Evolutionary conservation across 2,329 filamentous ascomycete species (phyloP).

Genomic region (Colletotrichum chlorophyti): DNA sequence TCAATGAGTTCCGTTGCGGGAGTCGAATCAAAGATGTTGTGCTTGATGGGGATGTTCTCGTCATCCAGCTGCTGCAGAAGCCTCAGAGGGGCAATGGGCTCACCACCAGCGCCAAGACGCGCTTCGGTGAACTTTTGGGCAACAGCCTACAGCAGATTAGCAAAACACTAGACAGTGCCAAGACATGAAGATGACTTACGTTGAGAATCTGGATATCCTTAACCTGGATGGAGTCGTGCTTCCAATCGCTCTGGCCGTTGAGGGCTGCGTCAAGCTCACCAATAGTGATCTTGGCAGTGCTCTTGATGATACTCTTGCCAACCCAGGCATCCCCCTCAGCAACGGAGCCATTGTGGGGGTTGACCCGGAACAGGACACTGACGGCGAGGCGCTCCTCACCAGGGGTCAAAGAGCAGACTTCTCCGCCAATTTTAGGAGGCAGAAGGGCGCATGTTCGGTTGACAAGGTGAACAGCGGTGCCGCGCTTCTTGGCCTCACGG

Average conservation of each 20-base stretch:
- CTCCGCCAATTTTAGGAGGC: slow-evolving; percentile 82
- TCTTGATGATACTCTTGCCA: slow-evolving; percentile 93
- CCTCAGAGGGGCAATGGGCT: slow-evolving; percentile 83
- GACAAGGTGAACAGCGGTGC: slow-evolving; percentile 93
- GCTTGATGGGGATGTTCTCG: slow-evolving; percentile 95
- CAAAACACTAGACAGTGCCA: background rate
- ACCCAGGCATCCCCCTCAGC: slow-evolving; percentile 91
- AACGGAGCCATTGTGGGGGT: slow-evolving; percentile 78
- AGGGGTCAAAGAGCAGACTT: slow-evolving; percentile 86
- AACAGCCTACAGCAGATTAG: slow-evolving; percentile 62
- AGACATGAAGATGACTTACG: slow-evolving; percentile 49
- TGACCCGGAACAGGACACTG: slow-evolving; percentile 91
- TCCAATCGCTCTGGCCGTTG: slow-evolving; percentile 65
- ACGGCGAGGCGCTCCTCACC: slow-evolving; percentile 90
- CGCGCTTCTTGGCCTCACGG: slow-evolving; percentile 96
- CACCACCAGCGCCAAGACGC: slow-evolving; percentile 80
- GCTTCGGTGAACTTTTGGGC: slow-evolving; percentile 90
- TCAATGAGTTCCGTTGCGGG: slow-evolving; percentile 92
- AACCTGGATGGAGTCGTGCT: slow-evolving; percentile 69
- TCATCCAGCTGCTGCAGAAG: slow-evolving; percentile 94
- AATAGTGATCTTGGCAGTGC: slow-evolving; percentile 83
- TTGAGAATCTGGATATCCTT: slow-evolving; percentile 84
- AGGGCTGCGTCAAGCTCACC: slow-evolving; percentile 86
- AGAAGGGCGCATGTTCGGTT: slow-evolving; percentile 89
- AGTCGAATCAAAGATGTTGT: slow-evolving; percentile 94